These are phyloP conservation scores for Mortierella sp. DNA, from an alignment of 371 early-diverging fungal genomes.

Conservation along the genomic window DNA sequence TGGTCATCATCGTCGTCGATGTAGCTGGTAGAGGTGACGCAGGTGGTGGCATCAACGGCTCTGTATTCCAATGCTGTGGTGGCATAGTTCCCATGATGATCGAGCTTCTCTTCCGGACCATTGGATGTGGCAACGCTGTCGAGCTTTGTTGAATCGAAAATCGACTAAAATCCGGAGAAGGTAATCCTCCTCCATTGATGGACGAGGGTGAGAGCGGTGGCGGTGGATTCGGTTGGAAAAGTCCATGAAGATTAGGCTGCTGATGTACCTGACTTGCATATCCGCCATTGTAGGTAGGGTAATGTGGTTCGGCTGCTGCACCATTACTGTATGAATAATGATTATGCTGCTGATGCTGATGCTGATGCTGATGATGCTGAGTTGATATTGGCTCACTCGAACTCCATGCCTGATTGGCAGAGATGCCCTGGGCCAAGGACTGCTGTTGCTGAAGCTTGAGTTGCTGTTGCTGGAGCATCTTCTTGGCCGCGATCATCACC, in stretches of 20 bases:
- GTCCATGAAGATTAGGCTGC: slow-evolving; percentile 25
- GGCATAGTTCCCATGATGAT: slow-evolving; percentile 17
- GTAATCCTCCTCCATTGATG: slow-evolving; percentile 22
- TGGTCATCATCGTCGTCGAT: too few relatives aligned
- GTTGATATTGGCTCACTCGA: slow-evolving; percentile 38
- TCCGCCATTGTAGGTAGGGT: slow-evolving; percentile 1
- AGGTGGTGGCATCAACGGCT: slow-evolving; percentile 45
- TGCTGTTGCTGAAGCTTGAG: slow-evolving; percentile 54
- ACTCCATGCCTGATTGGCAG: slow-evolving; percentile 43
- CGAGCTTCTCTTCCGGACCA: slow-evolving; percentile 30
- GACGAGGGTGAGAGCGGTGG: slow-evolving; percentile 38
- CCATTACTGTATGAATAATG: not conserved
- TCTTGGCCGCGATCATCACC: slow-evolving; percentile 67
- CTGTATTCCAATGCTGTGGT: slow-evolving; percentile 33
- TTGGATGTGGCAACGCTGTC: slow-evolving; percentile 36
- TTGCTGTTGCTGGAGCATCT: slow-evolving; percentile 65
- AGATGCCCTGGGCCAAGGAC: slow-evolving; percentile 18
- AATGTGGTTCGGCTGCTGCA: not conserved
- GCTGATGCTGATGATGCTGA: too few relatives aligned
- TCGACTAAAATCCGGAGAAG: slow-evolving; percentile 41
- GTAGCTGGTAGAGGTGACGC: slow-evolving; percentile 35
- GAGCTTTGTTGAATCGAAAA: slow-evolving; percentile 29
- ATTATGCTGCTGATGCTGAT: too few relatives aligned
- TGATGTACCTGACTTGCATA: slow-evolving; percentile 12
- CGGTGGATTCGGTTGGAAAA: slow-evolving; percentile 39